A percentile compares a stretch with the other conserved stretches of the same genome.
Conservation (phyloP, 2,329 filamentous ascomycete genomes). For the Sporothrix pallida region DNA sequence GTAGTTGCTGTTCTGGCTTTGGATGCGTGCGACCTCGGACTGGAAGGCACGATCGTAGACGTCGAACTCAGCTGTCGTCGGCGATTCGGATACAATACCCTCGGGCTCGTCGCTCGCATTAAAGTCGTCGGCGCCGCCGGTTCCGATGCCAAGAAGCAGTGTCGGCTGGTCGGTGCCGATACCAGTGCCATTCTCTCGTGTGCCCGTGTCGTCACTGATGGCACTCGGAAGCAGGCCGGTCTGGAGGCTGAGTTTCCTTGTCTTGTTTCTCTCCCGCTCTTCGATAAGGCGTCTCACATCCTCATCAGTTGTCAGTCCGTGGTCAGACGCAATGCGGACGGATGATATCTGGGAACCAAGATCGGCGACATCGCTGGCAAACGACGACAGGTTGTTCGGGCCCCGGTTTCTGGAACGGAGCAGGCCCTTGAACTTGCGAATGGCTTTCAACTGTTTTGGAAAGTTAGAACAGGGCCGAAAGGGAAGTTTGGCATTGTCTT, state of each 20-base stretch:
- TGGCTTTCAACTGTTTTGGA: slow-evolving; percentile 76
- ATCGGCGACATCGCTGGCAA: background rate
- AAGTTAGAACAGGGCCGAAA: background rate
- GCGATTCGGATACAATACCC: slow-evolving; percentile 76
- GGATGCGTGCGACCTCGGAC: slow-evolving; percentile 77
- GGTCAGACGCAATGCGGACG: background rate
- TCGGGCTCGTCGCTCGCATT: slow-evolving; percentile 46
- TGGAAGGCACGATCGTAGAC: slow-evolving; percentile 90
- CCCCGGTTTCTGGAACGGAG: slow-evolving; percentile 52
- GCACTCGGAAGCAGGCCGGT: slow-evolving; percentile 33
- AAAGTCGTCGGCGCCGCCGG: slow-evolving; percentile 59
- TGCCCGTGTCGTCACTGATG: slow-evolving; percentile 35
- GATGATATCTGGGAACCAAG: slow-evolving; percentile 21
- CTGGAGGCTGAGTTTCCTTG: slow-evolving; percentile 43
- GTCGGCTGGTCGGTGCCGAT: slow-evolving; percentile 66
- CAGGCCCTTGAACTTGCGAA: slow-evolving; percentile 82
- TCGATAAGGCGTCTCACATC: slow-evolving; percentile 58
- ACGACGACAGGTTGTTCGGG: background rate
- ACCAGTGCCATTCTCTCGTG: slow-evolving; percentile 66
- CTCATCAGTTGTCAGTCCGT: slow-evolving; percentile 40
- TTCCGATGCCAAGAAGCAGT: slow-evolving; percentile 77
- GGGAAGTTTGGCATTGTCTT: background rate
- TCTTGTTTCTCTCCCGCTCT: slow-evolving; percentile 52
- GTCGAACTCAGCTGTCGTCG: slow-evolving; percentile 80
- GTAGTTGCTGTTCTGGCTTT: slow-evolving; percentile 47